Evolutionary conservation across 331 rosid genomes (phyloP).

Genomic region (Pyracantha coccinea): DNA sequence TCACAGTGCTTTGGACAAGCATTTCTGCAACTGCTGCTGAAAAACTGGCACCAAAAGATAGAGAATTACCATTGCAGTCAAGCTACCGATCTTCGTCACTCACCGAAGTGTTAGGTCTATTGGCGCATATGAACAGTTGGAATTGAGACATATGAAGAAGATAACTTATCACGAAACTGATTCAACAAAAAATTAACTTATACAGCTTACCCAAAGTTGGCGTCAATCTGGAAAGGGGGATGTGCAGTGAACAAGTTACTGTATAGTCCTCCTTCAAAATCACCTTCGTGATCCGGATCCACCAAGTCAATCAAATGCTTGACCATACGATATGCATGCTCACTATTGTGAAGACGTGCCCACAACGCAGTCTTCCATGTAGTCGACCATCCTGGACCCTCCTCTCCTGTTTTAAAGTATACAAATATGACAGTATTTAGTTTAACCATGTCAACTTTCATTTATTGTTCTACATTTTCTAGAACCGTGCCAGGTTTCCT

Average conservation of each 20-base stretch:
- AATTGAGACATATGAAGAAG: no score
- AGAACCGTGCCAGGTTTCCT: background rate
- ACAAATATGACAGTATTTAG: background rate
- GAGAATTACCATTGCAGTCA: no score
- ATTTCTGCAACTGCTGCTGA: constrained; percentile 65
- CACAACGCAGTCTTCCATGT: constrained; percentile 73
- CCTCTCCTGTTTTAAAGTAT: constrained; percentile 57
- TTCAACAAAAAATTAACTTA: background rate
- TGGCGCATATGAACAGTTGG: no score
- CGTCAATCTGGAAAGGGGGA: background rate
- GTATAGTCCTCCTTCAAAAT: constrained; percentile 84
- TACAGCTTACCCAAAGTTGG: constrained; percentile 18
- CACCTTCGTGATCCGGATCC: constrained; percentile 65
- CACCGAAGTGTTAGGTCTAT: no score
- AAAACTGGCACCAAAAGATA: constrained; percentile 32
- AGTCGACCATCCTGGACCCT: constrained; percentile 99
- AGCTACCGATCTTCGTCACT: no score
- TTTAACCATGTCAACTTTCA: background rate
- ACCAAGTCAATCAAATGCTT: constrained; percentile 79
- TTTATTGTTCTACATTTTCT: background rate
- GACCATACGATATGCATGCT: constrained; percentile 53
- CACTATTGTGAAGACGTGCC: constrained; percentile 60
- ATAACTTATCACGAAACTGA: no score
- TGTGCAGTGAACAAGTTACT: constrained; percentile 55
- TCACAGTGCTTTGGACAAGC: constrained; percentile 74